These are phyloP conservation scores for Fragaria ananassa DNA, from an alignment of 306 rosid species.

Conservation along the genomic window DNA sequence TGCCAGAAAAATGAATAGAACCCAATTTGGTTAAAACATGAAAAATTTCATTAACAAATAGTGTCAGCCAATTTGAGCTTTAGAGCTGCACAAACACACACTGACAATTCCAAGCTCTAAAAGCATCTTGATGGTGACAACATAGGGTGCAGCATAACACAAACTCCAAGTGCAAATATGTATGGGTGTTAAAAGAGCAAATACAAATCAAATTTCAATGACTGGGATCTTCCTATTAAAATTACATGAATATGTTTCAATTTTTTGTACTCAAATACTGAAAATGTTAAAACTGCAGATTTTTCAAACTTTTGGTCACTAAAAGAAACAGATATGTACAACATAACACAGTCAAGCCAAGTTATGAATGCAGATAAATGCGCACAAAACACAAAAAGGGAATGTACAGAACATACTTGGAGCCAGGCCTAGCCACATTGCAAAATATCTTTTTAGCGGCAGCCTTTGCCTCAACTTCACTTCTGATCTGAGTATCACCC, in stretches of 20 bases:
- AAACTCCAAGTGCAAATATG: background rate
- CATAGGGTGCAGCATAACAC: background rate
- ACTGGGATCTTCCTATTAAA: background rate
- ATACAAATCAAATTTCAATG: background rate
- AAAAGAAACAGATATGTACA: conserved; percentile 8
- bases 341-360: background rate
- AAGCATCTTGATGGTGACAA: background rate
- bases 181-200: background rate
- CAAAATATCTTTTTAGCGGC: conserved; percentile 82
- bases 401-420: conserved; percentile 43
- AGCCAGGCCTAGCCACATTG: conserved; percentile 69
- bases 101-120: background rate
- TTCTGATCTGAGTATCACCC: conserved; percentile 50
- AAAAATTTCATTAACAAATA: background rate
- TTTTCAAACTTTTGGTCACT: background rate
- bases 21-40: background rate
- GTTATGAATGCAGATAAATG: background rate
- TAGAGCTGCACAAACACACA: background rate
- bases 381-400: background rate
- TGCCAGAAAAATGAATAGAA: conserved; percentile 20
- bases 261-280: background rate
- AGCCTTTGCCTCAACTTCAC: conserved; percentile 72
- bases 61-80: background rate
- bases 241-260: background rate
- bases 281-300: background rate